These are phyloP conservation scores for Alternaria sp. DNA, from an alignment of 2,329 filamentous ascomycete genomes.

Conservation along the genomic window DNA sequence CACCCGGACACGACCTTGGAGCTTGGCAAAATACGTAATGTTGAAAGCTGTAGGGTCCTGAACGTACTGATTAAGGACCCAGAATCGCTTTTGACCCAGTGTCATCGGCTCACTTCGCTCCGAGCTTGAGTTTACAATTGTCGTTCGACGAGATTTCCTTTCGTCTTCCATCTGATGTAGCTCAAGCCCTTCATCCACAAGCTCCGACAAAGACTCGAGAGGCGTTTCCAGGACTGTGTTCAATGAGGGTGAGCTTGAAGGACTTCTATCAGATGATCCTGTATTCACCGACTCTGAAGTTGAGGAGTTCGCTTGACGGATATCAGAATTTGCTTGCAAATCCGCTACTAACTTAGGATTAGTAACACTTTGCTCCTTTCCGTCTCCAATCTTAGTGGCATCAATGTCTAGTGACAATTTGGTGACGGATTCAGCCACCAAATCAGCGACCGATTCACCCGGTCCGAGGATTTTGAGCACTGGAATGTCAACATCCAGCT, in stretches of 20 bases:
- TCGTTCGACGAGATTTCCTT: slow-evolving; percentile 9
- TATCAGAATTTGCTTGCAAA: background rate
- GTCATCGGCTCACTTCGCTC: slow-evolving; percentile 46
- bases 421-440: slow-evolving; percentile 10
- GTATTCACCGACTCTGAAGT: slow-evolving; percentile 1
- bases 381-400: background rate
- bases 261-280: slow-evolving; percentile 9
- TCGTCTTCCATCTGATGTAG: slow-evolving; percentile 11
- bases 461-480: slow-evolving; percentile 57
- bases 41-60: slow-evolving; percentile 56
- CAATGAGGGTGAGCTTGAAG: slow-evolving; percentile 9
- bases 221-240: slow-evolving; percentile 9
- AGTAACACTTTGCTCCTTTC: no score
- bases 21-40: slow-evolving; percentile 42
- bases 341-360: background rate
- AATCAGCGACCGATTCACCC: slow-evolving; percentile 30
- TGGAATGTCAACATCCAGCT: slow-evolving; percentile 57
- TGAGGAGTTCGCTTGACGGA: background rate
- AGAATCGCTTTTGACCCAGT: slow-evolving; percentile 55
- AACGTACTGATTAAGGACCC: slow-evolving; percentile 50
- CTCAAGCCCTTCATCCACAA: slow-evolving; percentile 11
- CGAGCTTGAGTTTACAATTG: slow-evolving; percentile 11
- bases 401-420: slow-evolving; percentile 8
- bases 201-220: slow-evolving; percentile 2
- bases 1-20: slow-evolving; percentile 49